Conservation (phyloP, 257 asterid species). For the Solanum boliviense region DNA sequence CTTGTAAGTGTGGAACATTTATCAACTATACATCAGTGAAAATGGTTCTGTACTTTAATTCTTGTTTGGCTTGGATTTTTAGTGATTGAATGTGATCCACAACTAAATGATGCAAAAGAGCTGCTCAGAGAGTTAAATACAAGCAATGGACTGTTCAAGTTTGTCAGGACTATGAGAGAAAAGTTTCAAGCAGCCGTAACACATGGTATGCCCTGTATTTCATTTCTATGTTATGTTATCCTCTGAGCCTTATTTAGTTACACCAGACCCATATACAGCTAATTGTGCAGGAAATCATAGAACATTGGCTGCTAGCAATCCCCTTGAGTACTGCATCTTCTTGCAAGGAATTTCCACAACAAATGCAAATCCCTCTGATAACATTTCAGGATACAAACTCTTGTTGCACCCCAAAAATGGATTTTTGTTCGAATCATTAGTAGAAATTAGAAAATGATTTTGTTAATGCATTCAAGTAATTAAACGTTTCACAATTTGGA, state of each 20-base stretch:
- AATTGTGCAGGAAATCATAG: neutral
- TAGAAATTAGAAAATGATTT: neutral
- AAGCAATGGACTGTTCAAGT: constrained; percentile 69
- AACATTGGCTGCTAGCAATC: neutral
- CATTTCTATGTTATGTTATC: neutral
- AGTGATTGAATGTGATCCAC: constrained; percentile 74
- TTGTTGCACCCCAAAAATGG: neutral
- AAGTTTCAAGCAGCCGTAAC: constrained; percentile 61
- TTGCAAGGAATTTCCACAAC: neutral
- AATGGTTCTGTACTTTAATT: neutral
- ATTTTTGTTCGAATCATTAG: neutral
- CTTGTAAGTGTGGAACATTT: constrained; percentile 39
- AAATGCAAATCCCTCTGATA: neutral
- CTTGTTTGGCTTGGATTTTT: neutral
- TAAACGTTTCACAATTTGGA: neutral
- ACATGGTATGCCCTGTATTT: constrained; percentile 32
- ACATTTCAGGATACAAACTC: neutral
- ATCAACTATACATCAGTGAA: neutral
- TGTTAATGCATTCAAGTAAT: neutral
- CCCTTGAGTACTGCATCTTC: neutral
- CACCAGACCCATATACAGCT: neutral
- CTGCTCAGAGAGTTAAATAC: constrained; percentile 50
- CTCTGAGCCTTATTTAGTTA: neutral
- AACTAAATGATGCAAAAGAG: constrained; percentile 42
- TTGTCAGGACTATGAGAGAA: constrained; percentile 75